Base-by-base conservation (phyloP, 768 basidiomycete species). In the Mycena galopus region DNA sequence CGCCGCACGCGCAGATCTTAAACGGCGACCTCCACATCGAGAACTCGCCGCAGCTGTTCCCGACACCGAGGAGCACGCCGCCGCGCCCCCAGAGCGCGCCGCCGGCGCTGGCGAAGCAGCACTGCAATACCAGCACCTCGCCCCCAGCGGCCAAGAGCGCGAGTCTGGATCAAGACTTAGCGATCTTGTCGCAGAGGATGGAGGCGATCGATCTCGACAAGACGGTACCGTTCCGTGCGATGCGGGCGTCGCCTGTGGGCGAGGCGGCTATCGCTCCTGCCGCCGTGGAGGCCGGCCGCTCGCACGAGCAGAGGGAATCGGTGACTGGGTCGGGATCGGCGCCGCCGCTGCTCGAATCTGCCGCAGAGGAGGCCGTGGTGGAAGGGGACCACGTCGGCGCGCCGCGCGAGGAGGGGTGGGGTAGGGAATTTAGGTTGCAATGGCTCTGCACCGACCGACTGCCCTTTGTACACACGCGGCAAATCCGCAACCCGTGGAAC, bases 401-500 rank as follows among this genome's bases (percentile, higher is more conserved):
- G 19, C 51, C 23, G 14, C 72, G 80, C 27, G 81, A 80, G 67
- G 85, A 81, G 21, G 76, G 78, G 3, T 94, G 94, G 95, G 95
- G 94, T 16, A 88, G 91, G 62, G 86, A 93, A 5, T 98, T 98
- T 87, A 87, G 87, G 71, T 83, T 98, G 29, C 88, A 96, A 75
- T 98, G 97, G 97, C 73, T 96, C 55, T 89, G 87, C 74, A 93
- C 90, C 0, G 83, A 88, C 16, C 86, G 87, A 3, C 79, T 98
- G 3, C 91, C 95, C 0, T 98, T 98, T 81, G 82, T 86, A 72
- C 89, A 89, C 55, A 93, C 93, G 37, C 88, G 92, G 30, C 93
- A 96, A 78, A 81, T 98, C 62, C 90, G 95, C 50, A 99, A 98
- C 79, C 92, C 93, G 3, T 98, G 96, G 96, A 98, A 98, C 76